phyloP scores from a whole-genome alignment of 2,329 filamentous ascomycete species.

The Lecanicillium sp. region DNA sequence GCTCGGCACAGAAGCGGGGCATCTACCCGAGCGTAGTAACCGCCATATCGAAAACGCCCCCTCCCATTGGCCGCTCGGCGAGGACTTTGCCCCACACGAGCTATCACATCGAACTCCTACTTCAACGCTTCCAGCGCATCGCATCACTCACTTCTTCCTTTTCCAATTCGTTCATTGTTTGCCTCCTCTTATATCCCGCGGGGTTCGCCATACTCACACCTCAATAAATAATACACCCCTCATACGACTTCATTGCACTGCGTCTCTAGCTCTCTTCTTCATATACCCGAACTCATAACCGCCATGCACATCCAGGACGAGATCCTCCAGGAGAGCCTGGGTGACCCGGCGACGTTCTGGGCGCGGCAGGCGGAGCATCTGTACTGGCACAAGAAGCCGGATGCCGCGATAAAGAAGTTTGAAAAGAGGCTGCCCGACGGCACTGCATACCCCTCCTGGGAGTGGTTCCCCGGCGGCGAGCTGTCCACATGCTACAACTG shows the following conservation, averaged over 20 bases:
- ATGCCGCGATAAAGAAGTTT: slow-evolving; percentile 50
- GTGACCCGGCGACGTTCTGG: slow-evolving; percentile 62
- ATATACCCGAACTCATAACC: background rate
- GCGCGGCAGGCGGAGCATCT: slow-evolving; percentile 65
- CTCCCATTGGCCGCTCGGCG: slow-evolving; percentile 4
- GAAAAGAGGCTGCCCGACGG: slow-evolving; percentile 60
- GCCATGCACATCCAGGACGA: slow-evolving; percentile 19
- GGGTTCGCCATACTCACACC: background rate
- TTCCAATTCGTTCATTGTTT: background rate
- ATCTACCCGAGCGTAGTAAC: background rate
- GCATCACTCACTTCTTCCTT: background rate
- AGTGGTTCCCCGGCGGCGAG: slow-evolving; percentile 84
- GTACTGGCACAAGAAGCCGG: slow-evolving; percentile 74
- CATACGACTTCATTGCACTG: too few species aligned
- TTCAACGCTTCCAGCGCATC: background rate
- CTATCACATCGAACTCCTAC: background rate
- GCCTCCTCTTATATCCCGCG: background rate
- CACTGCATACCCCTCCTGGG: slow-evolving; percentile 68
- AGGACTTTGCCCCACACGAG: slow-evolving; percentile 9
- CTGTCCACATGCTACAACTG: slow-evolving; percentile 92
- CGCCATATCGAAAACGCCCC: background rate
- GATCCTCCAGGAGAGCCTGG: slow-evolving; percentile 32
- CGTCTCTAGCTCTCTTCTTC: background rate
- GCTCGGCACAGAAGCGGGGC: slow-evolving; percentile 7
- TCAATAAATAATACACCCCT: too few species aligned